phyloP scores from a whole-genome alignment of 2,329 filamentous ascomycete genomes.

The Aspergillus sp. region DNA sequence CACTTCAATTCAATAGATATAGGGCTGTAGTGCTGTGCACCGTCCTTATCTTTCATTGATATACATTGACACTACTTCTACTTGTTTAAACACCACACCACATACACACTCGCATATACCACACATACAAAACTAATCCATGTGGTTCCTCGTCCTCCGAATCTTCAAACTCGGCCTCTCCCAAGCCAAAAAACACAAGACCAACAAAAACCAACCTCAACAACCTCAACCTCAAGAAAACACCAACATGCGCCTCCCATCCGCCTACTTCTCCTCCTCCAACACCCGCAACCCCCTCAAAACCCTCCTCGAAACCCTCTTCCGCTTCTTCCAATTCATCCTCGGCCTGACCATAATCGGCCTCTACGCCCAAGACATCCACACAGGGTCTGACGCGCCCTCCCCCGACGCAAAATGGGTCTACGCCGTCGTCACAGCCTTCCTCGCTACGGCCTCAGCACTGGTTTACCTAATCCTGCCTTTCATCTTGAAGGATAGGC shows the following conservation, averaged over 20 bases:
- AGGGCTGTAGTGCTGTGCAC: too few species aligned
- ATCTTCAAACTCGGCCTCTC: conserved; percentile 22
- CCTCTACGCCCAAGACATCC: conserved; percentile 68
- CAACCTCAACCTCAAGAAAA: conserved; percentile 12
- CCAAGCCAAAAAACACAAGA: conserved; percentile 27
- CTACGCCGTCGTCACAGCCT: conserved; percentile 68
- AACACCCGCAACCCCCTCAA: conserved; percentile 12
- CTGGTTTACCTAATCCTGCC: conserved; percentile 63
- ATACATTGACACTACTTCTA: not conserved
- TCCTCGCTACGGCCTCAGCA: conserved; percentile 60
- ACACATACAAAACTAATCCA: conserved; percentile 9
- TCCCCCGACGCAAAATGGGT: conserved; percentile 68
- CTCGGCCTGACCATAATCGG: conserved; percentile 73
- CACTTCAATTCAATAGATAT: too few species aligned
- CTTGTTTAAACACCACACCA: conserved; percentile 1
- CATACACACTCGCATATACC: conserved; percentile 3
- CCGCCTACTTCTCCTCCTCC: not conserved
- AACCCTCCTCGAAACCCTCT: conserved; percentile 27
- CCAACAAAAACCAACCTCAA: conserved; percentile 19
- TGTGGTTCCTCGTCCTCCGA: conserved; percentile 26
- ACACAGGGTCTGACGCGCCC: conserved; percentile 39
- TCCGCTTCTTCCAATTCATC: conserved; percentile 74
- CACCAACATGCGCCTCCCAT: conserved; percentile 1
- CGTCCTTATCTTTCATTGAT: not conserved
- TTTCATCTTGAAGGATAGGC: conserved; percentile 33